phyloP scores from a whole-genome alignment of 495 filamentous ascomycete genomes.

The Penicillium atrosanguineum region DNA sequence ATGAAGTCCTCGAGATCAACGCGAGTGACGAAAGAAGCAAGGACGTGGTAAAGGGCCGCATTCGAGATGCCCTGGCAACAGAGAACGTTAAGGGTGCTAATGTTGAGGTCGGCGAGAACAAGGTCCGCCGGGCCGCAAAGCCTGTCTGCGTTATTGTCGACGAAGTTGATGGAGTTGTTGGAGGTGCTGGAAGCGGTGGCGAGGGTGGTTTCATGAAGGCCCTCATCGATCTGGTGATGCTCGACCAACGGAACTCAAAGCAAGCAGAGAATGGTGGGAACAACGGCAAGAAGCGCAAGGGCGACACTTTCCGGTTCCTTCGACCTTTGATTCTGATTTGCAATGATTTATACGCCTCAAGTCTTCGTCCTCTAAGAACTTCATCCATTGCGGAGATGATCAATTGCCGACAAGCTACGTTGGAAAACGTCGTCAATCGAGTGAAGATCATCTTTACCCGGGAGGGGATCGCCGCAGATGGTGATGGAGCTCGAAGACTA shows the following conservation, averaged over 20 bases:
- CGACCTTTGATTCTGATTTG: conserved; percentile 91
- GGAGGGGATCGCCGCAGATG: conserved; percentile 82
- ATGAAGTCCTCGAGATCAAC: conserved; percentile 93
- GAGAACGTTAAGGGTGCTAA: conserved; percentile 86
- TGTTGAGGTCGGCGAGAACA: conserved; percentile 57
- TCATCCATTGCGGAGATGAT: conserved; percentile 83
- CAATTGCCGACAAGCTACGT: conserved; percentile 82
- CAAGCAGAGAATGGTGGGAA: conserved; percentile 33
- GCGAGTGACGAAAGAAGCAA: conserved; percentile 94
- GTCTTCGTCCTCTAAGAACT: conserved; percentile 77
- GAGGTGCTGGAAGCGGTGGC: conserved; percentile 65
- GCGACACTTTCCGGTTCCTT: conserved; percentile 79
- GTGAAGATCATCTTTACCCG: conserved; percentile 79
- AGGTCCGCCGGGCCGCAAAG: conserved; percentile 70
- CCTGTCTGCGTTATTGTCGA: conserved; percentile 94
- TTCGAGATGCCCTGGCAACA: conserved; percentile 82
- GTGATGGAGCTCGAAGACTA: conserved; percentile 80
- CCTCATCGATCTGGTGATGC: conserved; percentile 78
- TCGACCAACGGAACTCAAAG: conserved; percentile 78
- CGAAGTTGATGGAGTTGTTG: conserved; percentile 91
- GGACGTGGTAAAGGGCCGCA: conserved; percentile 89
- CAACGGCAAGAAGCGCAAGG: conserved; percentile 57
- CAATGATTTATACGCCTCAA: conserved; percentile 95
- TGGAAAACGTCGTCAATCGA: conserved; percentile 81
- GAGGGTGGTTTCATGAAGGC: conserved; percentile 94